These are phyloP conservation scores for Schwanniomyces yamadae DNA, from an alignment of 805 yeast species.

Conservation along the genomic window DNA sequence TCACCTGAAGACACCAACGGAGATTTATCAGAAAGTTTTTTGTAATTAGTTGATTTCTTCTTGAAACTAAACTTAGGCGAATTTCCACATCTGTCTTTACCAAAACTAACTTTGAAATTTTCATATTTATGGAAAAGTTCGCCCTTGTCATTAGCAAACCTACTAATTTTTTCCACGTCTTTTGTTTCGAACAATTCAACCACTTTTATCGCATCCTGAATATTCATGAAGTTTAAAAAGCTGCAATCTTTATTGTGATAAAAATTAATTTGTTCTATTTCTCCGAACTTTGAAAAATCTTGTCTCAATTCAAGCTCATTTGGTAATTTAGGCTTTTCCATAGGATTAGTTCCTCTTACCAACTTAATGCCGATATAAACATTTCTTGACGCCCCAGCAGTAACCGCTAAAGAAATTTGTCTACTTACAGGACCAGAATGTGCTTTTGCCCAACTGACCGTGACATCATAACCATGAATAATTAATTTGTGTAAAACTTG, in stretches of 20 bases:
- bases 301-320: slow-evolving; percentile 48
- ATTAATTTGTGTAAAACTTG: slow-evolving; percentile 56
- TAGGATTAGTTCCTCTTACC: slow-evolving; percentile 16
- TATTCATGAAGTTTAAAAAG: slow-evolving; percentile 68
- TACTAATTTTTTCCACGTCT: slow-evolving; percentile 31
- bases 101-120: slow-evolving; percentile 61
- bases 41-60: slow-evolving; percentile 30
- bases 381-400: slow-evolving; percentile 75
- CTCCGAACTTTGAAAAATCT: slow-evolving; percentile 68
- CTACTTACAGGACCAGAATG: slow-evolving; percentile 63
- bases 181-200: slow-evolving; percentile 54
- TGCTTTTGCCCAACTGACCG: slow-evolving; percentile 70
- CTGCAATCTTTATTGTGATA: slow-evolving; percentile 71
- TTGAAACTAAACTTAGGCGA: slow-evolving; percentile 54
- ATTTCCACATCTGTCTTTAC: slow-evolving; percentile 80
- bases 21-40: slow-evolving; percentile 4
- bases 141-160: slow-evolving; percentile 34
- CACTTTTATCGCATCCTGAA: slow-evolving; percentile 59
- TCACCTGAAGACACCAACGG: no score
- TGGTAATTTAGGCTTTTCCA: slow-evolving; percentile 24
- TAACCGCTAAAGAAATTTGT: slow-evolving; percentile 58
- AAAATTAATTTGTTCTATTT: slow-evolving; percentile 72
- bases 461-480: slow-evolving; percentile 59
- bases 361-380: slow-evolving; percentile 66
- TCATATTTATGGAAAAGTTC: slow-evolving; percentile 44